Evolutionary conservation across 139 green algal species (phyloP), one percentile per base, ranked within the genome.

Genomic region (Dunaliella primolecta): DNA sequence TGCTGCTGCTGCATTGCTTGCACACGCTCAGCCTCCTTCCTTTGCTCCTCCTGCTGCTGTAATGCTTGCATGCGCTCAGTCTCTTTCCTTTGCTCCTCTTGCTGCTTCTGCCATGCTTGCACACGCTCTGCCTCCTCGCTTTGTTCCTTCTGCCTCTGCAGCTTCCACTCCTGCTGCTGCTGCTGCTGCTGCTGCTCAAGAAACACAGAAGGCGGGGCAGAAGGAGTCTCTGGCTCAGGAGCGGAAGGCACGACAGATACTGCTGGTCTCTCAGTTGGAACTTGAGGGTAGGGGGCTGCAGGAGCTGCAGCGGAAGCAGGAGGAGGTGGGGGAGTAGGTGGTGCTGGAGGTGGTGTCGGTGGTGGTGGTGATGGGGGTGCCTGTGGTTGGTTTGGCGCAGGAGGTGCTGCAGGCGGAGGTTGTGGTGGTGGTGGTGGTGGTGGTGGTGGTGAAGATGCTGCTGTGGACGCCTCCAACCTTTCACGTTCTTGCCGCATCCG

Each of bases 1-100:
- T 78, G 72, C 72, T 78, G 72, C 30, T 36, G 29, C 72, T 78
- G 57, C 89, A n/a, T n/a, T n/a, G n/a, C n/a, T n/a, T n/a, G n/a
- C n/a, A n/a, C n/a, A n/a, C n/a, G n/a, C n/a, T n/a, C n/a, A n/a
- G n/a, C n/a, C n/a, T 64, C 46, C 15, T 7, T 15, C 46, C 46
- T 15, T 64, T 64, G 46, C 46, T 64, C 15, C 46, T 64, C 7
- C 46, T 64, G 46, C 46, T 64, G 46, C 7, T 64, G 46, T 15
- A 64, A 25, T 15, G 15, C 15, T 15, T 64, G 46, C 7, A 64
- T 15, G 7, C 46, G 7, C 7, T 64, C 7, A 7, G 15, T 7
- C 46, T 64, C 46, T 15, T 15, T 64, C 46, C 46, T 64, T 64
- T 64, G 46, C 46, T 64, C 46, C 46, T 64, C 46, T 64, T 64